phyloP scores from a whole-genome alignment of 2,329 filamentous ascomycete species.

The Colletotrichum zoysiae region DNA sequence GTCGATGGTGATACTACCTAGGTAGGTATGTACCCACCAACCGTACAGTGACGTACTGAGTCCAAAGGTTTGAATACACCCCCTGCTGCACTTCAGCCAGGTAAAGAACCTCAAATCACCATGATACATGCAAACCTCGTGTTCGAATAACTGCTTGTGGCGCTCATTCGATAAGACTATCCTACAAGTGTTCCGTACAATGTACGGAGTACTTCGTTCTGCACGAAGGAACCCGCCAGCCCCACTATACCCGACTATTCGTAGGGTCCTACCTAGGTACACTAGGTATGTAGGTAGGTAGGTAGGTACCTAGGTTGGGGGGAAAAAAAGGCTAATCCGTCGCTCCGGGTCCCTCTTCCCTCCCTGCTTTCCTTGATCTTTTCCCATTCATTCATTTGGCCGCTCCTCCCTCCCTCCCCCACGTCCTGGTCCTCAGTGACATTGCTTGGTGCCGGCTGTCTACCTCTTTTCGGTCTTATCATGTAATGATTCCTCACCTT shows the following conservation, averaged over 20 bases:
- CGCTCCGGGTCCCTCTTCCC: slow-evolving; percentile 2
- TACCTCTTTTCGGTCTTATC: not conserved
- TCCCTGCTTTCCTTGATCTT: not conserved
- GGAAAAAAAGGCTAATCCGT: not conserved
- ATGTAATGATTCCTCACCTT: slow-evolving; percentile 22
- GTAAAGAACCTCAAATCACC: too few relatives aligned
- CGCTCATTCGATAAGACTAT: too few relatives aligned
- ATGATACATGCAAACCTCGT: too few relatives aligned
- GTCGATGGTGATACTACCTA: not conserved
- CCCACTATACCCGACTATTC: not conserved
- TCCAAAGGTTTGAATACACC: too few relatives aligned
- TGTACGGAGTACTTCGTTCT: not conserved
- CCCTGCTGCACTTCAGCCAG: too few relatives aligned
- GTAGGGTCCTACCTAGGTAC: too few relatives aligned
- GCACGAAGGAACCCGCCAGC: not conserved
- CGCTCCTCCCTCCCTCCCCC: not conserved
- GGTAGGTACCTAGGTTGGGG: not conserved
- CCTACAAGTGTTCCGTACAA: not conserved
- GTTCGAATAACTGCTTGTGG: too few relatives aligned
- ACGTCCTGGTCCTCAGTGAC: slow-evolving; percentile 1
- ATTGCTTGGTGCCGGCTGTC: not conserved
- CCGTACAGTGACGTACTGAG: not conserved
- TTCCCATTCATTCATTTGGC: not conserved
- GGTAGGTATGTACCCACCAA: not conserved
- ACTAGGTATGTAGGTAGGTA: too few relatives aligned